Percentiles rank a stretch among this genome's conserved stretches.
phyloP scores from a whole-genome alignment of 805 yeast species.

The Candida stauntonica region DNA sequence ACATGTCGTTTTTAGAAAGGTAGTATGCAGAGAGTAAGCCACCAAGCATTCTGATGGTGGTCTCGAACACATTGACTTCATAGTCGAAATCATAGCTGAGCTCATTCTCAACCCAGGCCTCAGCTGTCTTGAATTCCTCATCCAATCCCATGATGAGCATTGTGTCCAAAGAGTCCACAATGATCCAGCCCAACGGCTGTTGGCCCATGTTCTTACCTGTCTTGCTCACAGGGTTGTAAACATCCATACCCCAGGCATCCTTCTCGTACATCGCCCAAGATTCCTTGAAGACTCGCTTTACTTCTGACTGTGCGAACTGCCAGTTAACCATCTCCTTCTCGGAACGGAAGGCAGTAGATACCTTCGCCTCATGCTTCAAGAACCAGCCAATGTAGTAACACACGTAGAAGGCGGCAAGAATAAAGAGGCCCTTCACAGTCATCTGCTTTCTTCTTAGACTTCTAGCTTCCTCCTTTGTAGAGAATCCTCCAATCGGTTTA shows the following conservation, averaged over 20 bases:
- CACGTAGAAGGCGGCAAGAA: conserved; percentile 38
- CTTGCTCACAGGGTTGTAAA: conserved; percentile 64
- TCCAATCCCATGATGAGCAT: conserved; percentile 62
- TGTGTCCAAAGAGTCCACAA: conserved; percentile 84
- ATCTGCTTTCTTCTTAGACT: conserved; percentile 26
- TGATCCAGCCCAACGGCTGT: conserved; percentile 86
- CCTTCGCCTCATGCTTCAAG: conserved; percentile 16
- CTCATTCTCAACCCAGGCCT: conserved; percentile 69
- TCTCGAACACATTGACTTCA: conserved; percentile 80
- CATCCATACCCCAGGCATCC: conserved; percentile 83
- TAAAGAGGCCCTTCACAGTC: conserved; percentile 41
- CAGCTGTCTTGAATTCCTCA: conserved; percentile 59
- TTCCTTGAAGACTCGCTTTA: conserved; percentile 62
- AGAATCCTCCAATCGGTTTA: conserved; percentile 34
- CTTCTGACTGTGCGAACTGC: conserved; percentile 44
- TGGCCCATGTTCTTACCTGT: conserved; percentile 72
- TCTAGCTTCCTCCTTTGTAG: conserved; percentile 10
- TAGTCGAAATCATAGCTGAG: conserved; percentile 69
- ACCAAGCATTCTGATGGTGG: conserved; percentile 93
- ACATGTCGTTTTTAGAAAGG: conserved; percentile 62
- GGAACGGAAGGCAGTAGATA: conserved; percentile 4
- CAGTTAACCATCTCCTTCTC: conserved; percentile 30
- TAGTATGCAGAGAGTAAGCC: conserved; percentile 84
- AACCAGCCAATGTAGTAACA: conserved; percentile 32
- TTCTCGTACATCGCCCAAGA: conserved; percentile 74